Conservation (phyloP, 2,329 filamentous ascomycete genomes). For the Trichoderma gracile region DNA sequence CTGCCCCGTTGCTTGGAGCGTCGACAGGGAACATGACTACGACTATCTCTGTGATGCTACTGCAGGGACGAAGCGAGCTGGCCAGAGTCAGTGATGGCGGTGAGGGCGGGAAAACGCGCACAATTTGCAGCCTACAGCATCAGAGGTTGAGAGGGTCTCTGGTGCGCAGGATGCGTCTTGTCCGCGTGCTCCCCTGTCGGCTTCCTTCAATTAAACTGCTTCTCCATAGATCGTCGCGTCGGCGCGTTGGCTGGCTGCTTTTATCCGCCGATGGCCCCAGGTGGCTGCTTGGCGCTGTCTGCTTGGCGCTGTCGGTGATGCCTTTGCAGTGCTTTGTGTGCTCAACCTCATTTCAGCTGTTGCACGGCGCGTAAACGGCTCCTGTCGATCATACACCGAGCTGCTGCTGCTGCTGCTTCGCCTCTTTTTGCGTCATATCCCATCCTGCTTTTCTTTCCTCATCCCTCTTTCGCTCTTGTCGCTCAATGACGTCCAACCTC, state of each 20-base stretch:
- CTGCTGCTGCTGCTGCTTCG: too few species aligned
- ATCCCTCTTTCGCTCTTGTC: background rate
- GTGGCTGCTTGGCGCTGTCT: background rate
- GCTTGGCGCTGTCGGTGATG: background rate
- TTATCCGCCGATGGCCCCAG: constrained; percentile 13
- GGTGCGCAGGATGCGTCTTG: background rate
- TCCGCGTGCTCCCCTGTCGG: constrained; percentile 6
- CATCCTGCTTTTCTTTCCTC: background rate
- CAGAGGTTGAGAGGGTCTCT: too few species aligned
- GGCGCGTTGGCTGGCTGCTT: constrained; percentile 4
- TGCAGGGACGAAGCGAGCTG: constrained; percentile 7
- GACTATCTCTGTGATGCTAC: background rate
- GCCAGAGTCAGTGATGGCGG: background rate
- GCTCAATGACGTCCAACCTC: background rate
- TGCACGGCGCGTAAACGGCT: background rate
- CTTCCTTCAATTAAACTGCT: constrained; percentile 21
- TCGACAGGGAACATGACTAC: constrained; percentile 21
- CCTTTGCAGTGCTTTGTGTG: too few species aligned
- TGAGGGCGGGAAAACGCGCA: background rate
- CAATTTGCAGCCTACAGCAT: too few species aligned
- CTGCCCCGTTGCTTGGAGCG: constrained; percentile 1
- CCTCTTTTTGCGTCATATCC: background rate
- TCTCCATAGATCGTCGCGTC: constrained; percentile 23
- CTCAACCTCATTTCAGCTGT: background rate
- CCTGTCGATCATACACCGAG: constrained; percentile 4